Evolutionary conservation across 2,329 filamentous ascomycete species (phyloP).

Genomic region (Drechslerella coelobrocha): DNA sequence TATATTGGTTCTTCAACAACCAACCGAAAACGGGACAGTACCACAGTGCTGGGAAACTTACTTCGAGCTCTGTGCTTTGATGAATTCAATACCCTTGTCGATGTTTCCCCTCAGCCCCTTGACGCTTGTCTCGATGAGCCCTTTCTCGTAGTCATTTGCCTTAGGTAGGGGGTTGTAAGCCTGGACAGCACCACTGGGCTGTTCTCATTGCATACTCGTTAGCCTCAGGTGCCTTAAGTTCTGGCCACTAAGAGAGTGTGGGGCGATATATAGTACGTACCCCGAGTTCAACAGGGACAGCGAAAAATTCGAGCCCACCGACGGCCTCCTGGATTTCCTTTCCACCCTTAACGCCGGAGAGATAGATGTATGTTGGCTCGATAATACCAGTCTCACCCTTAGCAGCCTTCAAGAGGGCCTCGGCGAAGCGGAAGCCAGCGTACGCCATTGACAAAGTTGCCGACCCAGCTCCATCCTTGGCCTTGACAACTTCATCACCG

Average conservation of each 20-base stretch:
- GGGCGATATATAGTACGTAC: constrained; percentile 69
- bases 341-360: constrained; percentile 85
- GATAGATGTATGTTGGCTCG: constrained; percentile 95
- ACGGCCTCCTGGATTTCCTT: constrained; percentile 83
- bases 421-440: constrained; percentile 90
- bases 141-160: constrained; percentile 87
- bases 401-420: constrained; percentile 83
- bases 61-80: constrained; percentile 52
- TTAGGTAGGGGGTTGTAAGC: constrained; percentile 77
- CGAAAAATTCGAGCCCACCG: constrained; percentile 86
- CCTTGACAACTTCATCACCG: constrained; percentile 95
- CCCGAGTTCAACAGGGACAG: constrained; percentile 91
- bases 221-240: constrained; percentile 6
- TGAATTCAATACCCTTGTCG: constrained; percentile 86
- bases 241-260: constrained; percentile 11
- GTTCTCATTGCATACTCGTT: constrained; percentile 48
- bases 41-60: constrained; percentile 37
- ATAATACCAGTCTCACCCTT: constrained; percentile 91
- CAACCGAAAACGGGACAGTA: background rate
- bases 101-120: constrained; percentile 90
- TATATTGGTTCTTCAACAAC: background rate
- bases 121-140: constrained; percentile 76
- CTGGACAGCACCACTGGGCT: constrained; percentile 86
- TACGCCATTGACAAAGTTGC: constrained; percentile 95
- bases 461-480: constrained; percentile 88